Evolutionary conservation across 73 alveolate species (phyloP), one percentile per base, ranked within the genome.

Genomic region (Symbiodinium natans): DNA sequence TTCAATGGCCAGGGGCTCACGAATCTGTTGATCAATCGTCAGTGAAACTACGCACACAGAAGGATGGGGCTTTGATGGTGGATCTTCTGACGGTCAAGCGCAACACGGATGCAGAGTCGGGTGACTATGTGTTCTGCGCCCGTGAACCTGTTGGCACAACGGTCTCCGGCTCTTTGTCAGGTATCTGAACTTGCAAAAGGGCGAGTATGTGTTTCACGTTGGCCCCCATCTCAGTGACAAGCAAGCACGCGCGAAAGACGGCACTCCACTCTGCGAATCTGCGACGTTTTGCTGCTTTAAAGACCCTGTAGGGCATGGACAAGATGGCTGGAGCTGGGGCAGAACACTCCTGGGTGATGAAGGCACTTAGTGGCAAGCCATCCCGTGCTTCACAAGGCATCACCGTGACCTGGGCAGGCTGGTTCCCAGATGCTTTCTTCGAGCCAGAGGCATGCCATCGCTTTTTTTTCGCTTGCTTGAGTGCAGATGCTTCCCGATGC

Each of bases 311-410:
- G 77, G 77, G 15, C 77, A 21, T 25, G 77, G 34, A 29, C 36
- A 63, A 63, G 77, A 89, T 6, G 96, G 96, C 34, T 89, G 96
- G 96, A 68, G n/a, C 38, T 38, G 52, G 43, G 96, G 86, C 34
- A 68, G 87, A 29, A 89, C 96, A 5, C 96, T 89, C 42, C 39
- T 84, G 33, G 96, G 96, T 39, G 96, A 63, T 38, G 96, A 89
- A 89, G 96, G 96, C 96, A 33, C 15, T 71, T 1, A 33, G 83
- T 68, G 41, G 9, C 83, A 27, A 29, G n/a, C 15, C n/a, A 23
- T 71, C 39, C 41, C 17, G 33, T 23, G 21, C 33, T 27, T 6
- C 39, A 2, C 83, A 23, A 71, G 0, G n/a, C n/a, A n/a, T n/a
- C n/a, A n/a, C n/a, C n/a, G n/a, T 71, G 41, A 38, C 34, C 25